Base-by-base conservation (phyloP, 805 yeast species). In the Pichia cephalocereana region DNA sequence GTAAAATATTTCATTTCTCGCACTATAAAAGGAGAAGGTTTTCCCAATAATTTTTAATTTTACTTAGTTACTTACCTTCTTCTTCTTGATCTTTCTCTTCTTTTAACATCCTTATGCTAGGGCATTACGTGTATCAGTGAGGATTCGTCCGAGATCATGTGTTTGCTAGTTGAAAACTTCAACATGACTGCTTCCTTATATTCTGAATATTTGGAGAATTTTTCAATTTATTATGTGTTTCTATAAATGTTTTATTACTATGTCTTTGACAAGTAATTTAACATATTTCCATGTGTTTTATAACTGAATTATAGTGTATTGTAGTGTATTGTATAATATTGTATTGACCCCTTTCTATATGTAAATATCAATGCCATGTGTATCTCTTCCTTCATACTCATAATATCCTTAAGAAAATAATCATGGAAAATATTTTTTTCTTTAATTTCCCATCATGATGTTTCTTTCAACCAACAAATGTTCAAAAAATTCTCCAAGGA, bases 101-200 rank as follows among this genome's bases (percentile, higher is more conserved):
- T 15, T 47, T 72, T 75, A 67, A 68, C 74, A 86, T 90, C 97
- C 83, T 91, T 91, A 88, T 91, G 98, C 99, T 85, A 84, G 99
- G 98, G 98, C 96, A 91, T 89, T 91, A 93, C 98, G 96, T 96
- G 95, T 88, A 89, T 91, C 98, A 90, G 96, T 91, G 99, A 91
- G 98, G 99, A 93, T 89, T 90, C 96, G 96, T 93, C 99, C 98
- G 99, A 91, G 99, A 89, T 90, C 95, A 96, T 91, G 98, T 93
- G 87, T 91, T 91, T 91, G 99, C 99, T 91, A 96, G 97, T 91
- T 93, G 97, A 93, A 91, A 93, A 87, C 90, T 87, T 82, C 83
- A 85, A 93, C 90, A 70, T 79, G 90, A 96, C 83, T 77, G 76
- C 80, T 82, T 82, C 79, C 79, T 67, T 66, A 66, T 65, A 66